Evolutionary conservation across 177 flowering plant species (phyloP).

Genomic region (Vitis hybrid): DNA sequence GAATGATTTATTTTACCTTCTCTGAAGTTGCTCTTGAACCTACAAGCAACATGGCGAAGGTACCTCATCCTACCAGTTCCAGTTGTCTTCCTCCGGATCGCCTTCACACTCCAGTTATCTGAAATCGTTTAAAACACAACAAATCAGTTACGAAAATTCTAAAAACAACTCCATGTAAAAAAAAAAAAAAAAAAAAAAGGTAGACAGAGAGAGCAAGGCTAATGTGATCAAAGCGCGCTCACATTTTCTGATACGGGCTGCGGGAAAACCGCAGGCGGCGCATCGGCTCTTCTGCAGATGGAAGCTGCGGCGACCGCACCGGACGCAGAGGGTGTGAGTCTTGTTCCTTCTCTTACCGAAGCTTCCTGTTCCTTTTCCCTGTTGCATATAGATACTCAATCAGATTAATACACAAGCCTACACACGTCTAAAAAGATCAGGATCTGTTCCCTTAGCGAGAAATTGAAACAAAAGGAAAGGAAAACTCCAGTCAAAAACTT

Average conservation of each 20-base stretch:
- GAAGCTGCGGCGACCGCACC: constrained; percentile 89
- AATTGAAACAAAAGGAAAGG: too few relatives aligned
- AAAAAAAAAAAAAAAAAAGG: not conserved
- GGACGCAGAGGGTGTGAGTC: constrained; percentile 82
- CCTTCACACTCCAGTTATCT: constrained; percentile 89
- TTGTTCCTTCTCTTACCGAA: constrained; percentile 98
- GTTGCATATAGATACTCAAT: constrained; percentile 3
- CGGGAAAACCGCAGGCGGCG: constrained; percentile 73
- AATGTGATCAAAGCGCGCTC: constrained; percentile 4
- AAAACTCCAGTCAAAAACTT: too few relatives aligned
- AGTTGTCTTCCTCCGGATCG: constrained; percentile 80
- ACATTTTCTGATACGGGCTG: constrained; percentile 72
- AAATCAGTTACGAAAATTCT: not conserved
- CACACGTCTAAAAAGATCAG: too few relatives aligned
- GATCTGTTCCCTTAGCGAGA: too few relatives aligned
- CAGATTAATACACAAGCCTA: not conserved
- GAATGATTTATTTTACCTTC: constrained; percentile 46
- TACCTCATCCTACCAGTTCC: constrained; percentile 90
- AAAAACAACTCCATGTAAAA: not conserved
- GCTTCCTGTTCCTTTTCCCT: constrained; percentile 96
- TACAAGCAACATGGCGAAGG: constrained; percentile 64
- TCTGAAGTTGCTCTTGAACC: constrained; percentile 84
- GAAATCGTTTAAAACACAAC: constrained; percentile 1
- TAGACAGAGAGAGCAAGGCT: not conserved
- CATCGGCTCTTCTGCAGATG: constrained; percentile 92